A percentile compares a stretch with the other conserved stretches of the same genome.
Conservation (phyloP, 371 early-diverging fungal species). For the Lichtheimia corymbifera region DNA sequence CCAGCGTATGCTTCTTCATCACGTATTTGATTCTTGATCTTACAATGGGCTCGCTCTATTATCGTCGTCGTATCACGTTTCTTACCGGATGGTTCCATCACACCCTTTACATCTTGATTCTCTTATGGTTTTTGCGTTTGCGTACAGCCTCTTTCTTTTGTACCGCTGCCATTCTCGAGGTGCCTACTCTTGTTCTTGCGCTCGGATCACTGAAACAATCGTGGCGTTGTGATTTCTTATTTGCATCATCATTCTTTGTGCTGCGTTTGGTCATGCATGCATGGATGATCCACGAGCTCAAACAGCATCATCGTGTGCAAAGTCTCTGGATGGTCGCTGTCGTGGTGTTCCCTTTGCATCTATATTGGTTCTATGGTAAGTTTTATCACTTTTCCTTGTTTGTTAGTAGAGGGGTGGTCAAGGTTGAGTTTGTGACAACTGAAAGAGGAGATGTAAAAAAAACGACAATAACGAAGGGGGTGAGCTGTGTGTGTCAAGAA, state of each 20-base stretch:
- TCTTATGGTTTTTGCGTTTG: slow-evolving; percentile 34
- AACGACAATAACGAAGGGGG: no score
- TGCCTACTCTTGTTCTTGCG: slow-evolving; percentile 45
- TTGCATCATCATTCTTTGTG: slow-evolving; percentile 42
- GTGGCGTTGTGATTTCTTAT: slow-evolving; percentile 40
- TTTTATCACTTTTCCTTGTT: background rate
- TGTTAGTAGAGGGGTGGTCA: no score
- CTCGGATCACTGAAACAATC: slow-evolving; percentile 34
- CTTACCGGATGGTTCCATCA: slow-evolving; percentile 65
- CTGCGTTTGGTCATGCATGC: slow-evolving; percentile 46
- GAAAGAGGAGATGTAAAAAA: no score
- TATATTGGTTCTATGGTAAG: slow-evolving; percentile 53
- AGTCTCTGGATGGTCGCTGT: slow-evolving; percentile 21
- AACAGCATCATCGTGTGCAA: slow-evolving; percentile 14
- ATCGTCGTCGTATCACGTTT: slow-evolving; percentile 47
- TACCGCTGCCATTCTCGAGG: slow-evolving; percentile 39
- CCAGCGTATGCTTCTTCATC: slow-evolving; percentile 36
- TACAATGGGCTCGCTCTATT: slow-evolving; percentile 47
- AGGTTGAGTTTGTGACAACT: no score
- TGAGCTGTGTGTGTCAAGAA: no score
- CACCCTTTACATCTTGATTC: slow-evolving; percentile 38
- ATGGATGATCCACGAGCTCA: slow-evolving; percentile 29
- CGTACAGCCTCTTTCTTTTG: slow-evolving; percentile 35
- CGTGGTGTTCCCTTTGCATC: slow-evolving; percentile 41
- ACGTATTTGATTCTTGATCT: slow-evolving; percentile 51